Evolutionary conservation across 2,329 filamentous ascomycete genomes (phyloP), one percentile per base, ranked within the genome.

Genomic region (Trichoderma harzianum): DNA sequence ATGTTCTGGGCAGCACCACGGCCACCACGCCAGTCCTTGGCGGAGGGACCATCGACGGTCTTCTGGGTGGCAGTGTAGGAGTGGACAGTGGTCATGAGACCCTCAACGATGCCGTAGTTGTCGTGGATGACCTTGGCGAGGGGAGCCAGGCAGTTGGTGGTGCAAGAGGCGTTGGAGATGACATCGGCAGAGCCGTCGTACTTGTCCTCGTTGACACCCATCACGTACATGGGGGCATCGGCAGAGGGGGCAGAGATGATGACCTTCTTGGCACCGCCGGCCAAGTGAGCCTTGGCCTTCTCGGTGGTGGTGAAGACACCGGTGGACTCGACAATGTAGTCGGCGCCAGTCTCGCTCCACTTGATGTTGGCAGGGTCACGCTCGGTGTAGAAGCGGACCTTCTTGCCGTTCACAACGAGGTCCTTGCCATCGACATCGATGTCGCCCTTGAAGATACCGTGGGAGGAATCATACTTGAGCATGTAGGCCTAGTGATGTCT

Each of bases 41-140:
- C 88, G 77, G 96, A 98, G 82, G 96, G 96, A 83, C 94, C 96
- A 82, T 99, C 96, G 80, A 98, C 96, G 80, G 95, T 97, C 93
- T 98, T 98, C 90, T 98, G 96, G 84, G 96, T 98, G 81, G 96
- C 96, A 80, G 96, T 98, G 92, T 98, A 98, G 81, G 96, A 98
- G 92, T 99, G 96, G 85, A 98, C 91, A 78, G 96, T 99, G 87
- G 96, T 98, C 96, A 99, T 99, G 81, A 98, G 92, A 90, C 95
- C 96, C 91, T 99, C 96, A 82, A 98, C 86, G 84, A 99, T 96
- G 85, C 89, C 92, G 89, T 92, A 99, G 86, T 98, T 97, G 90
- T 98, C 95, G 91, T 99, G 88, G 88, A 99, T 91, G 82, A 98
- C 94, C 93, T 98, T 99, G 88, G 96, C 96, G 77, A 99, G 93